phyloP scores from a whole-genome alignment of 441 rosid species.

The Viola pubescens region DNA sequence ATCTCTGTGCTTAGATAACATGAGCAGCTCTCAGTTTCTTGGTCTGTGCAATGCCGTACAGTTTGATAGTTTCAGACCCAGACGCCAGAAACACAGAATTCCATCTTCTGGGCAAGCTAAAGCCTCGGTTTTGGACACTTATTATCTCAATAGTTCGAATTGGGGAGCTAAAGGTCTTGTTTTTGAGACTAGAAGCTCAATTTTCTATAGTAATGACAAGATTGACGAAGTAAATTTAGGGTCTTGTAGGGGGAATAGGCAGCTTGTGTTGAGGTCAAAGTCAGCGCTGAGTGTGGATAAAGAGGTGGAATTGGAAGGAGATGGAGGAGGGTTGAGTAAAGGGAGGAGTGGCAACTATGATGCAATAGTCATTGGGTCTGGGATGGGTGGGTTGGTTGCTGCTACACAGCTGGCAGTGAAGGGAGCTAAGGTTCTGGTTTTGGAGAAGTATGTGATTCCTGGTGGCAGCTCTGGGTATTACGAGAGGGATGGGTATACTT shows the following conservation, averaged over 20 bases:
- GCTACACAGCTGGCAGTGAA: constrained; percentile 84
- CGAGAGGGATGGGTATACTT: constrained; percentile 76
- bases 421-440: constrained; percentile 76
- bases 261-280: constrained; percentile 20
- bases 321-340: constrained; percentile 18
- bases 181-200: constrained; percentile 14
- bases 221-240: constrained; percentile 17
- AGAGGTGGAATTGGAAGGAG: constrained; percentile 24
- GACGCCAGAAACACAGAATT: constrained; percentile 15
- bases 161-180: constrained; percentile 6
- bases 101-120: constrained; percentile 6
- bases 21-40: constrained; percentile 13
- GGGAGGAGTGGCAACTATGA: constrained; percentile 36
- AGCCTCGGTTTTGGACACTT: not conserved
- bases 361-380: constrained; percentile 86
- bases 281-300: constrained; percentile 39
- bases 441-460: constrained; percentile 95
- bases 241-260: constrained; percentile 13
- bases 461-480: constrained; percentile 96
- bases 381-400: constrained; percentile 88
- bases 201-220: constrained; percentile 12
- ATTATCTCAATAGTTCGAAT: constrained; percentile 10
- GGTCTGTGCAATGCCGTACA: constrained; percentile 5
- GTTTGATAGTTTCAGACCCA: constrained; percentile 15
- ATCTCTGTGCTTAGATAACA: not conserved